Evolutionary conservation across 2,329 filamentous ascomycete species (phyloP), one percentile per base, ranked within the genome.

Genomic region (Aspergillus texensis): DNA sequence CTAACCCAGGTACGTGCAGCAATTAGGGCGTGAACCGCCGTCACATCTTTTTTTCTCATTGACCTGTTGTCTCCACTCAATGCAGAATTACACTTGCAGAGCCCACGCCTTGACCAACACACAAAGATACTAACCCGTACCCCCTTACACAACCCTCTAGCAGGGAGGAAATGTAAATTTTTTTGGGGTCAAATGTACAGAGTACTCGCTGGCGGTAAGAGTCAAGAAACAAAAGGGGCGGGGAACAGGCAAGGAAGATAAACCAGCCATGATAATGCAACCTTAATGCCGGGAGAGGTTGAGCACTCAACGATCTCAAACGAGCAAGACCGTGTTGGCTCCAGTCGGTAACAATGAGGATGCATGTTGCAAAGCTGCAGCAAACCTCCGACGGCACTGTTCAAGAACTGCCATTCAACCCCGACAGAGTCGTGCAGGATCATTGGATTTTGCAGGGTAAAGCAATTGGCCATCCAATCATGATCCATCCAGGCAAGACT

Each of bases 101-200:
- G 72, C 71, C 72, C 73, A 77, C 71, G 75, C 73, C 68, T 71
- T 52, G 67, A 71, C 72, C 71, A 75, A 67, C 73, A 67, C 71
- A 74, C 62, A 6, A 63, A 41, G 46, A 61, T 53, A 41, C 57
- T 62, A 60, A n/a, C 30, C 41, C 32, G 64, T 66, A 12, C 48
- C 64, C 68, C 63, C 62, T 62, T 67, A 65, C 61, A 62, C 63
- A 39, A 45, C 41, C 11, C 24, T 45, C 45, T 46, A 58, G 55
- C 48, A 63, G 61, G 59, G 48, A 60, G 59, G 55, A 45, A 12
- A 54, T 32, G 34, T 50, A 41, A 24, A 12, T 16, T 39, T 4
- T 8, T 28, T 21, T 55, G 52, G 41, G 41, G 32, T 28, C 52
- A 55, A 39, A 36, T n/a, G 19, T 28, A 55, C 12, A 55, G 16